phyloP scores from a whole-genome alignment of 2,329 filamentous ascomycete species.

The Periglandula ipomoeae region DNA sequence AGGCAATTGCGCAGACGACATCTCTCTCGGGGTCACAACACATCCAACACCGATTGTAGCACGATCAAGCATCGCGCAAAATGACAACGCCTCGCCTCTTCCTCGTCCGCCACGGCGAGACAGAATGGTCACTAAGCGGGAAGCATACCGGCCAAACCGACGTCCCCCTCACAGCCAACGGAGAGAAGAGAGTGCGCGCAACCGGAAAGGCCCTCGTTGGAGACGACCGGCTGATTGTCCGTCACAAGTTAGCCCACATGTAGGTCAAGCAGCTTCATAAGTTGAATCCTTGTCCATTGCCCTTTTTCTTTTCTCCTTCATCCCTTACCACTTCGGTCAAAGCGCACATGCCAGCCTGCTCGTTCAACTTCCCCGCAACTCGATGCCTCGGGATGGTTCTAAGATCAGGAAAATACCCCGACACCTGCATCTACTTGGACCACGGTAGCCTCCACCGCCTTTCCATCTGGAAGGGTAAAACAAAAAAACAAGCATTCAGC shows the following conservation, averaged over 20 bases:
- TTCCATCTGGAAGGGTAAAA: not conserved
- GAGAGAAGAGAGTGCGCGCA: constrained; percentile 64
- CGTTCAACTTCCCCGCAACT: not conserved
- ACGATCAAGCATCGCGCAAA: not conserved
- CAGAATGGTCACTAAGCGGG: constrained; percentile 86
- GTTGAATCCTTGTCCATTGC: not conserved
- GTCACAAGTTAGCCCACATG: constrained; percentile 74
- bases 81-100: constrained; percentile 61
- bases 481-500: not conserved
- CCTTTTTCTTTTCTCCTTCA: not conserved
- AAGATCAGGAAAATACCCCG: not conserved
- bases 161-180: constrained; percentile 73
- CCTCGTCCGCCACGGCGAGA: constrained; percentile 84
- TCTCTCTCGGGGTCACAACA: too few species aligned
- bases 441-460: not conserved
- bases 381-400: not conserved
- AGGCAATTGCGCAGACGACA: too few species aligned
- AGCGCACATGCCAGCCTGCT: not conserved
- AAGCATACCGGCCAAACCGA: constrained; percentile 81
- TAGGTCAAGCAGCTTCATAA: constrained; percentile 30
- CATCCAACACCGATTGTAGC: too few species aligned
- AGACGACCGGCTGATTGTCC: constrained; percentile 74
- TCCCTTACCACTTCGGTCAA: not conserved
- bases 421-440: not conserved
- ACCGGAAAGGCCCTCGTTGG: constrained; percentile 82